phyloP scores from a whole-genome alignment of 805 yeast genomes.

The Metschnikowia gruessii region DNA sequence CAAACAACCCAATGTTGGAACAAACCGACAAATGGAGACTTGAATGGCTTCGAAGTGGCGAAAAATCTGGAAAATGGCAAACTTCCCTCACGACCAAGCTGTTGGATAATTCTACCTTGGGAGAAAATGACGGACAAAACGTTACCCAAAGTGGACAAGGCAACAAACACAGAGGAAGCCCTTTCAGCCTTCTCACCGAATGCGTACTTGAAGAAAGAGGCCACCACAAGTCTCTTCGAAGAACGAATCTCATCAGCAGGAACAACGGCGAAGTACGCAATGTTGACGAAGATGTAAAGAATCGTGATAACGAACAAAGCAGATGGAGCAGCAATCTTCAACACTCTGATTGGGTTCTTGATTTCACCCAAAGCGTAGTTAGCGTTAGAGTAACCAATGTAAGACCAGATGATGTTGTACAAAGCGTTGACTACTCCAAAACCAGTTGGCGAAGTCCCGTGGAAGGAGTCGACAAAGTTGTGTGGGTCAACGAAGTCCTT shows the following conservation, averaged over 20 bases:
- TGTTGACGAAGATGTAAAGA: slow-evolving; percentile 70
- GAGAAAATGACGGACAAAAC: slow-evolving; percentile 77
- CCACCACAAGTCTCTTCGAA: slow-evolving; percentile 73
- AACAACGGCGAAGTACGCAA: slow-evolving; percentile 81
- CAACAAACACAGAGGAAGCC: slow-evolving; percentile 77
- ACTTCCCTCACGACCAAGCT: slow-evolving; percentile 77
- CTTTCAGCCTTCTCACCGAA: slow-evolving; percentile 67
- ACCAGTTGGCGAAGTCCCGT: slow-evolving; percentile 54
- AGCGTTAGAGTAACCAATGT: slow-evolving; percentile 78
- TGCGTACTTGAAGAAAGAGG: slow-evolving; percentile 67
- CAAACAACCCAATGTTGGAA: slow-evolving; percentile 77
- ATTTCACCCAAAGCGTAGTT: slow-evolving; percentile 81
- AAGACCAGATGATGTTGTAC: slow-evolving; percentile 83
- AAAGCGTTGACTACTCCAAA: slow-evolving; percentile 72
- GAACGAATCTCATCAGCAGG: slow-evolving; percentile 56
- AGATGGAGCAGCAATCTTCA: slow-evolving; percentile 70
- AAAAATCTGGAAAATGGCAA: slow-evolving; percentile 71
- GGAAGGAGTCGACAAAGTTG: slow-evolving; percentile 58
- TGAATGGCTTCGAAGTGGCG: slow-evolving; percentile 69
- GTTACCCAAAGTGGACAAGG: slow-evolving; percentile 77
- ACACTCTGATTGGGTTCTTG: slow-evolving; percentile 66
- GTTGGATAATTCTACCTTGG: slow-evolving; percentile 79
- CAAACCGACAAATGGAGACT: slow-evolving; percentile 69
- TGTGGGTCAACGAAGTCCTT: slow-evolving; percentile 50
- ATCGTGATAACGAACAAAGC: slow-evolving; percentile 61